A percentile compares a stretch with the other conserved stretches of the same genome.
phyloP scores from a whole-genome alignment of 352 stramenopile genomes.

The Pythium brachiatum region DNA sequence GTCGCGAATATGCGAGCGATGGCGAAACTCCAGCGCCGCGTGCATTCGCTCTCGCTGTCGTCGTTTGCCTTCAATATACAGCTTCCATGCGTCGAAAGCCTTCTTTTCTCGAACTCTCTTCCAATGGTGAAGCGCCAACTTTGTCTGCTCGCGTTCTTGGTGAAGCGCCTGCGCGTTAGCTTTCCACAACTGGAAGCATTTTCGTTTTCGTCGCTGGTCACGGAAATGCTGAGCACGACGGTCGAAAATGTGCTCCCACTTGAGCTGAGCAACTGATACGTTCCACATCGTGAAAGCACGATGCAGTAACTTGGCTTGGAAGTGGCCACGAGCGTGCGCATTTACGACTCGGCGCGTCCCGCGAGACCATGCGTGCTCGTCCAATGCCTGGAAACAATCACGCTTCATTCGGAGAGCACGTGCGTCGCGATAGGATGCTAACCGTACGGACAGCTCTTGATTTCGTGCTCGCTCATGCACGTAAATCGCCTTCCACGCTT shows the following conservation, averaged over 20 bases:
- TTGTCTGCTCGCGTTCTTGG: constrained; percentile 26
- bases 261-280: constrained; percentile 28
- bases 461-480: neutral
- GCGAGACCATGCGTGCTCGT: constrained; percentile 11
- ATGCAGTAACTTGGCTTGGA: constrained; percentile 26
- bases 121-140: constrained; percentile 49
- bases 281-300: constrained; percentile 32
- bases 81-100: constrained; percentile 34
- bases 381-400: constrained; percentile 6
- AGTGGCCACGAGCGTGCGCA: constrained; percentile 31
- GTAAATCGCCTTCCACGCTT: constrained; percentile 5
- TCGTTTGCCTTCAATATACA: constrained; percentile 31
- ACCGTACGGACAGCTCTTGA: neutral
- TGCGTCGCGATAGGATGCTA: neutral
- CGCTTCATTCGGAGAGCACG: neutral
- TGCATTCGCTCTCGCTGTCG: constrained; percentile 44
- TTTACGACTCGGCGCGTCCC: constrained; percentile 14
- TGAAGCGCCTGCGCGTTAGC: constrained; percentile 16
- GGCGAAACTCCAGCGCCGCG: constrained; percentile 47
- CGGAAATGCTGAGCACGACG: constrained; percentile 35
- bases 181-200: constrained; percentile 37
- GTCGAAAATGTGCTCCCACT: constrained; percentile 44
- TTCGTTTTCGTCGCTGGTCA: constrained; percentile 22
- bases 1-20: constrained; percentile 40
- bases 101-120: constrained; percentile 38